A percentile compares a stretch with the other conserved stretches of the same genome.
These are phyloP conservation scores for Guadua angustifolia DNA, from an alignment of 176 grass and related monocot genomes.

Conservation along the genomic window DNA sequence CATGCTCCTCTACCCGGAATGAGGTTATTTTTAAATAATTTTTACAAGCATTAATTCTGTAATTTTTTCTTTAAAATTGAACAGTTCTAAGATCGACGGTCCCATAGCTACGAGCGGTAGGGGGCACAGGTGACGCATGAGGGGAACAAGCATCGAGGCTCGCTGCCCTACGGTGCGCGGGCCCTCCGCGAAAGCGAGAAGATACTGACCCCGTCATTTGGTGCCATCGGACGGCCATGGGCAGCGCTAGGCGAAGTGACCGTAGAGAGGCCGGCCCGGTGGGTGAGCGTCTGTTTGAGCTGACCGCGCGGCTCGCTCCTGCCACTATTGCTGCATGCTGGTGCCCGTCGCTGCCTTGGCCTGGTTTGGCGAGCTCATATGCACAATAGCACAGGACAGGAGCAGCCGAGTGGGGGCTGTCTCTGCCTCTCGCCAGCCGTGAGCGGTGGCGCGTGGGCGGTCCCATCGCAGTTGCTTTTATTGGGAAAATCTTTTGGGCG, in stretches of 20 bases:
- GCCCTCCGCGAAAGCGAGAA: no score
- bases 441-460: neutral
- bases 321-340: neutral
- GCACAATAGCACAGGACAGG: no score
- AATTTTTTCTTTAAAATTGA: no score
- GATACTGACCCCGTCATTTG: no score
- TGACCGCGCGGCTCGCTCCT: neutral
- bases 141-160: neutral
- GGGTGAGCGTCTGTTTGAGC: neutral
- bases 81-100: no score
- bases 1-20: no score
- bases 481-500: conserved; percentile 38
- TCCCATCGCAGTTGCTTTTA: conserved; percentile 53
- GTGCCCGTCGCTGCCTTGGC: neutral
- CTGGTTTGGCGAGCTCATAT: no score
- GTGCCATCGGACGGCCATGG: neutral
- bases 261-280: neutral
- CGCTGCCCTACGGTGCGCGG: neutral
- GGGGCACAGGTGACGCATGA: conserved; percentile 32
- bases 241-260: neutral
- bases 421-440: neutral
- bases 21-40: no score
- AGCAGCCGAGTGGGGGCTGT: no score
- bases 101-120: neutral
- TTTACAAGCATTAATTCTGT: no score